Conservation (phyloP, 331 rosid genomes). For the Prunus yedoensis region DNA sequence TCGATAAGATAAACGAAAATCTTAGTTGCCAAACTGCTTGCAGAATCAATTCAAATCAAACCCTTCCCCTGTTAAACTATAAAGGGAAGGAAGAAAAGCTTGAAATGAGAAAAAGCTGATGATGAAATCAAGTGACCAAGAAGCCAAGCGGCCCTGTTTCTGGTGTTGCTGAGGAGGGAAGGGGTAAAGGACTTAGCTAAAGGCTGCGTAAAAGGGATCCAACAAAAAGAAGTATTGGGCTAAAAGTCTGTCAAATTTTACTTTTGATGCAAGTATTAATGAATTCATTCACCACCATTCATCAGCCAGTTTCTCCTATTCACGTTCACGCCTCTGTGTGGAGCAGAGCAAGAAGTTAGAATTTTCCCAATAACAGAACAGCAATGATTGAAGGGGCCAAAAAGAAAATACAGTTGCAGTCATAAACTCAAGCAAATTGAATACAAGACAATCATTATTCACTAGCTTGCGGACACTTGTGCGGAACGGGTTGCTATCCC, state of each 20-base stretch:
- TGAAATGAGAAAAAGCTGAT: background rate
- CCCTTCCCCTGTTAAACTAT: background rate
- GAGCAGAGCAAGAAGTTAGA: background rate
- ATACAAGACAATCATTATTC: too few relatives aligned
- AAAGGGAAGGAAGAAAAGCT: background rate
- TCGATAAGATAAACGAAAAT: too few relatives aligned
- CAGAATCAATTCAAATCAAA: background rate
- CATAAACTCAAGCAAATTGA: background rate
- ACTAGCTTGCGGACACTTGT: too few relatives aligned
- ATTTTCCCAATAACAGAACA: background rate
- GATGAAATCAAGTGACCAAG: slow-evolving; percentile 7
- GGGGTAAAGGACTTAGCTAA: background rate
- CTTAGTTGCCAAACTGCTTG: background rate
- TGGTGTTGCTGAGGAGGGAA: background rate
- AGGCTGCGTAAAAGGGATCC: slow-evolving; percentile 3
- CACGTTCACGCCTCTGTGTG: background rate
- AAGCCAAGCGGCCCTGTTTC: background rate
- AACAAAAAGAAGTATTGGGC: background rate
- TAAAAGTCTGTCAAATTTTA: background rate
- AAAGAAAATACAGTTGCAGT: background rate
- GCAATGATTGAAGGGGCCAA: background rate
- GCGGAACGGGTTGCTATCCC: too few relatives aligned
- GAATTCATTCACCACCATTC: background rate
- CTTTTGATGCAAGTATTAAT: background rate
- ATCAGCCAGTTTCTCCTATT: background rate